Evolutionary conservation across 176 grass and related monocot genomes (phyloP).

Genomic region (Bonia amplexicaulis): DNA sequence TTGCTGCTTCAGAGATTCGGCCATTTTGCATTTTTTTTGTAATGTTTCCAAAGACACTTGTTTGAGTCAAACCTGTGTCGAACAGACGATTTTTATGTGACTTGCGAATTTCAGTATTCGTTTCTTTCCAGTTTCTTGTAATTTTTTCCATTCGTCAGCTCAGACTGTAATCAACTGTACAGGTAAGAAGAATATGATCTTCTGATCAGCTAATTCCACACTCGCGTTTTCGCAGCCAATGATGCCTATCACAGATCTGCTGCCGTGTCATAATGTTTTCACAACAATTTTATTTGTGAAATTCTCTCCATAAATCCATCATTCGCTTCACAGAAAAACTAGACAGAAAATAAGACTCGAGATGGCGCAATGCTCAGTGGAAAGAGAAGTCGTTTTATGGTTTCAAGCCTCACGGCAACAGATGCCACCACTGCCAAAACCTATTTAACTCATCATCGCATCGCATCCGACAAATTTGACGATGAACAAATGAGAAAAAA

Average conservation of each 20-base stretch:
- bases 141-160: too few species aligned
- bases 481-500: neutral
- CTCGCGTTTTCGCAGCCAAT: neutral
- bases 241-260: neutral
- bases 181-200: neutral
- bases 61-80: neutral
- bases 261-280: neutral
- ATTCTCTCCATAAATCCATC: neutral
- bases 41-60: neutral
- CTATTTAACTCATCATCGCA: constrained; percentile 24
- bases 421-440: constrained; percentile 27
- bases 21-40: neutral
- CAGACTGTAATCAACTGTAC: too few species aligned
- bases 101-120: neutral
- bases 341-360: too few species aligned
- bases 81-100: neutral
- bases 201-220: neutral
- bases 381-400: constrained; percentile 59
- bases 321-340: neutral
- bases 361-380: constrained; percentile 40
- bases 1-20: neutral
- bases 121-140: neutral
- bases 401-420: constrained; percentile 31
- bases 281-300: neutral
- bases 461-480: neutral